Percentiles rank a stretch among this genome's conserved stretches.
These are phyloP conservation scores for Daldinia caldariorum DNA, from an alignment of 495 filamentous ascomycete genomes.

Conservation along the genomic window DNA sequence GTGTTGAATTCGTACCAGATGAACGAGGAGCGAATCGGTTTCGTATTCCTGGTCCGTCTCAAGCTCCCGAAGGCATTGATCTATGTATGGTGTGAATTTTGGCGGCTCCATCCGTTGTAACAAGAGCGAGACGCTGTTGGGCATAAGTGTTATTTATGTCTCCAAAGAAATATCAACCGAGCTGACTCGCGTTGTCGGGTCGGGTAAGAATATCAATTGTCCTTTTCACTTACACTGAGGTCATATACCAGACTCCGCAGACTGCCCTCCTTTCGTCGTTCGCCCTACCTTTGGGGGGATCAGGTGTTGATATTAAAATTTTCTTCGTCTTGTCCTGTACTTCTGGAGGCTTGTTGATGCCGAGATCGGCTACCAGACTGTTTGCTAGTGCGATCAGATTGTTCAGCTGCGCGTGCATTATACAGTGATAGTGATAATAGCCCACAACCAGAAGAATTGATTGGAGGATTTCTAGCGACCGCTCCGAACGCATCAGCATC, in stretches of 20 bases:
- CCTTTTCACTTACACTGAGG: slow-evolving; percentile 49
- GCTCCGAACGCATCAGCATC: slow-evolving; percentile 58
- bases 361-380: slow-evolving; percentile 57
- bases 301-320: slow-evolving; percentile 33
- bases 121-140: slow-evolving; percentile 37
- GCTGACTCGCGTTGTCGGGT: background rate
- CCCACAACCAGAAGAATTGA: slow-evolving; percentile 59
- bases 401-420: slow-evolving; percentile 55
- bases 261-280: slow-evolving; percentile 51
- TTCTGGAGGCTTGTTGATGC: slow-evolving; percentile 51
- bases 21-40: slow-evolving; percentile 48
- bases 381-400: slow-evolving; percentile 58
- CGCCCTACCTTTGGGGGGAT: slow-evolving; percentile 27
- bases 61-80: slow-evolving; percentile 50
- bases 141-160: background rate
- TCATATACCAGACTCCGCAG: slow-evolving; percentile 55
- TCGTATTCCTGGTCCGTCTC: slow-evolving; percentile 47
- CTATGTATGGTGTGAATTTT: slow-evolving; percentile 50
- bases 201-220: background rate
- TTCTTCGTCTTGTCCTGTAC: slow-evolving; percentile 40
- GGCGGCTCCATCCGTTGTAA: slow-evolving; percentile 49
- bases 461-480: slow-evolving; percentile 61
- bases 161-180: background rate
- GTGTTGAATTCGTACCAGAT: slow-evolving; percentile 52
- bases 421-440: slow-evolving; percentile 56